Evolutionary conservation across 345 rosid genomes (phyloP).

Genomic region (Citrus cavaleriei): DNA sequence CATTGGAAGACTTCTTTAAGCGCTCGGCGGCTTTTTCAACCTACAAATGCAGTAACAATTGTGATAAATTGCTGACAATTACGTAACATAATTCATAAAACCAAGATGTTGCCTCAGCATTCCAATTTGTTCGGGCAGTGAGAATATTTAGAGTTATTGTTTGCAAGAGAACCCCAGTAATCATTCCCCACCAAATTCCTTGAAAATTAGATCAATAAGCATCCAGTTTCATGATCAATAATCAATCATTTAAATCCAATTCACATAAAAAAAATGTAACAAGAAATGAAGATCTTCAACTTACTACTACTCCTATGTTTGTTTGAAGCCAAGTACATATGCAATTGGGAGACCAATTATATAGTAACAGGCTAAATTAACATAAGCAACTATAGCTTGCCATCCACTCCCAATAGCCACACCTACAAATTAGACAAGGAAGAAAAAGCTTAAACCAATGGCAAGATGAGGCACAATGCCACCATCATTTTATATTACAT

Average conservation of each 20-base stretch:
- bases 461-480: not conserved
- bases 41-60: conserved; percentile 20
- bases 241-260: not conserved
- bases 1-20: conserved; percentile 39
- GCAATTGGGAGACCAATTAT: conserved; percentile 88
- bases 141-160: conserved; percentile 60
- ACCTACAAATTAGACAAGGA: conserved; percentile 27
- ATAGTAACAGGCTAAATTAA: conserved; percentile 72
- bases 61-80: too few species aligned
- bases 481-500: not conserved
- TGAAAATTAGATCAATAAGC: conserved; percentile 8
- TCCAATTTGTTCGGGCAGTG: conserved; percentile 84
- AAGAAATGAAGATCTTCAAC: conserved; percentile 1
- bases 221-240: not conserved
- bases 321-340: conserved; percentile 83
- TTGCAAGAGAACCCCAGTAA: conserved; percentile 67
- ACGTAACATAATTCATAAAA: not conserved
- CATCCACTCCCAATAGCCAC: conserved; percentile 99
- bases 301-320: conserved; percentile 71
- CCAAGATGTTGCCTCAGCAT: conserved; percentile 45
- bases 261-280: not conserved
- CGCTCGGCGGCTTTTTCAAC: conserved; percentile 60
- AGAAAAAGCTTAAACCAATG: not conserved
- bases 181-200: conserved; percentile 89
- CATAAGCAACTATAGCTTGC: conserved; percentile 90